A percentile compares a stretch with the other conserved stretches of the same genome.
Conservation (phyloP, 2,329 filamentous ascomycete species). For the Ophiostoma populinum region DNA sequence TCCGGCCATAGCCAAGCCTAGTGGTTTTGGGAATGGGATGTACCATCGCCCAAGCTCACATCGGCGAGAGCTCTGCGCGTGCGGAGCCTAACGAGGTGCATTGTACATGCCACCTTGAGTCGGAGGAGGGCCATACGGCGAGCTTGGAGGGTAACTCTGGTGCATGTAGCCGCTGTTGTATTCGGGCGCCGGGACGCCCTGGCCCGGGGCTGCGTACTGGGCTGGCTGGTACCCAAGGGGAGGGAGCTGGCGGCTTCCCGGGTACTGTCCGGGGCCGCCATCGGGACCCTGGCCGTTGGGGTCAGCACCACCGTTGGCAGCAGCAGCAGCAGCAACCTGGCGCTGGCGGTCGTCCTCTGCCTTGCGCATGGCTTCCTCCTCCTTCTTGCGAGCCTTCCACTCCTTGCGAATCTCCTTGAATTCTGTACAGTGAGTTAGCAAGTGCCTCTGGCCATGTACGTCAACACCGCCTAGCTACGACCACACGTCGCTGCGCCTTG, state of each 20-base stretch:
- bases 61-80: neutral
- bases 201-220: conserved; percentile 52
- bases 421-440: conserved; percentile 41
- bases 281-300: conserved; percentile 28
- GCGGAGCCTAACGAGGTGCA: conserved; percentile 13
- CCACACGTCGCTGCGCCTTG: too few relatives aligned
- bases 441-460: too few relatives aligned
- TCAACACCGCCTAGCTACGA: too few relatives aligned
- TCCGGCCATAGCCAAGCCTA: too few relatives aligned
- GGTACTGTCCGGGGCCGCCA: conserved; percentile 36
- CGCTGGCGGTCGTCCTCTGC: conserved; percentile 72
- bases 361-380: conserved; percentile 81
- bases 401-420: conserved; percentile 89
- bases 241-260: conserved; percentile 49
- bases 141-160: conserved; percentile 38
- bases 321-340: conserved; percentile 31
- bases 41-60: neutral
- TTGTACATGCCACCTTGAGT: conserved; percentile 40
- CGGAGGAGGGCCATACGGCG: conserved; percentile 38
- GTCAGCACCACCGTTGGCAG: conserved; percentile 34
- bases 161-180: conserved; percentile 39
- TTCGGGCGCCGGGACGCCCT: conserved; percentile 38
- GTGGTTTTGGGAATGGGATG: neutral
- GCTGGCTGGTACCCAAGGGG: conserved; percentile 56
- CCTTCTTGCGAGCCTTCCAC: conserved; percentile 99